These are phyloP conservation scores for Hypholoma sublateritium DNA, from an alignment of 768 basidiomycete species.

Conservation along the genomic window DNA sequence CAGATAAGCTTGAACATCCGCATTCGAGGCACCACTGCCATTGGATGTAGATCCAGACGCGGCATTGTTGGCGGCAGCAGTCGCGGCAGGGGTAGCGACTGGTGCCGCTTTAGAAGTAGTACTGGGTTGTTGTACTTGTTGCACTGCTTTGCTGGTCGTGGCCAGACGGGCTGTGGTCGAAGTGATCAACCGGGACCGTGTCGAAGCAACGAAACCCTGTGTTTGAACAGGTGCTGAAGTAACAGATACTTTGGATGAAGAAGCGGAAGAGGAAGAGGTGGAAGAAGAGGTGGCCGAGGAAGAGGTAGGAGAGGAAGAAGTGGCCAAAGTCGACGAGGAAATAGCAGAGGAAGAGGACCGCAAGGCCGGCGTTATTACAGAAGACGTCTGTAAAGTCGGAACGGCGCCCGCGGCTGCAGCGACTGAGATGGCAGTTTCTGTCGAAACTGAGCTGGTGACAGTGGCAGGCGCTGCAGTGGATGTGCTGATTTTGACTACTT, in stretches of 20 bases:
- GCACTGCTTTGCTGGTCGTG: neutral
- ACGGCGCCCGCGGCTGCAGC: slow-evolving; percentile 16
- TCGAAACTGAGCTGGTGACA: slow-evolving; percentile 19
- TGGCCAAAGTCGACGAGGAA: slow-evolving; percentile 15
- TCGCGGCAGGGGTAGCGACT: neutral
- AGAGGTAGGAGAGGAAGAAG: slow-evolving; percentile 11
- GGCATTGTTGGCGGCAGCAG: slow-evolving; percentile 9
- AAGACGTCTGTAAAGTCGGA: slow-evolving; percentile 13
- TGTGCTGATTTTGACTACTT: slow-evolving; percentile 11
- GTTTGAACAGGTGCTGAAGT: neutral
- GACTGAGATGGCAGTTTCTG: slow-evolving; percentile 17
- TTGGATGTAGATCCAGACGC: slow-evolving; percentile 15
- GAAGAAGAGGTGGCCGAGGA: slow-evolving; percentile 11
- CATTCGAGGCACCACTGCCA: slow-evolving; percentile 26
- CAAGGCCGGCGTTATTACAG: slow-evolving; percentile 14
- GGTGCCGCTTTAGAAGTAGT: neutral
- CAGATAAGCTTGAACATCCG: slow-evolving; percentile 56
- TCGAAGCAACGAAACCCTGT: slow-evolving; percentile 1
- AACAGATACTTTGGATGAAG: neutral
- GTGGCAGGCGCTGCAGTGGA: slow-evolving; percentile 14
- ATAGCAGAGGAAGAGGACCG: slow-evolving; percentile 20
- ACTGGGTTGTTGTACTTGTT: neutral
- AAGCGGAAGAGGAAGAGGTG: slow-evolving; percentile 10
- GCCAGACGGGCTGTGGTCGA: slow-evolving; percentile 2
- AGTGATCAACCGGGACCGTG: neutral